Evolutionary conservation across 176 grass and related monocot species (phyloP).

Genomic region (Echinochloa phyllopogon): DNA sequence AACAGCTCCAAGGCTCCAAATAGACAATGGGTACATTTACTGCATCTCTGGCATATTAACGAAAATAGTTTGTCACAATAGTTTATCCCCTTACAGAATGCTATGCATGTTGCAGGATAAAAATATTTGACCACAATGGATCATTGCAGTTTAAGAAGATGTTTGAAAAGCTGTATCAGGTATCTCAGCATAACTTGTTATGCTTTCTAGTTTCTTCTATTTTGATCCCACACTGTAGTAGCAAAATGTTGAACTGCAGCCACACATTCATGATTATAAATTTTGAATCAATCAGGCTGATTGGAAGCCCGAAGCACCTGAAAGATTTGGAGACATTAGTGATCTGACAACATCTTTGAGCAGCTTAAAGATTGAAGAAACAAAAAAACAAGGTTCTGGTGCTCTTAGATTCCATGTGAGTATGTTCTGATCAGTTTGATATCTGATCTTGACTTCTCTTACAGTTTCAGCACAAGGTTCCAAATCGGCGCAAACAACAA

Average conservation of each 20-base stretch:
- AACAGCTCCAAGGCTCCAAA: slow-evolving; percentile 94
- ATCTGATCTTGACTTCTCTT: slow-evolving; percentile 34
- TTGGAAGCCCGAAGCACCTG: slow-evolving; percentile 90
- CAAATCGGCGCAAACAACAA: slow-evolving; percentile 71
- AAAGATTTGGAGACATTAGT: slow-evolving; percentile 82
- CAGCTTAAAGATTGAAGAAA: slow-evolving; percentile 80
- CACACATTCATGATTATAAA: background rate
- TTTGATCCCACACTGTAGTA: slow-evolving; percentile 11
- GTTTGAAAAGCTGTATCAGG: slow-evolving; percentile 94
- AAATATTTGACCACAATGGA: slow-evolving; percentile 86
- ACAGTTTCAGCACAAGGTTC: slow-evolving; percentile 67
- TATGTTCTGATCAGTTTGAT: slow-evolving; percentile 37
- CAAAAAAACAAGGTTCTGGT: slow-evolving; percentile 75
- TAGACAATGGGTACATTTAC: slow-evolving; percentile 79
- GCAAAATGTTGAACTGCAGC: background rate
- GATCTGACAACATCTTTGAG: slow-evolving; percentile 68
- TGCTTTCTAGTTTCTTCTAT: background rate
- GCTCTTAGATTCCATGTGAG: slow-evolving; percentile 27
- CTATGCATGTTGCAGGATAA: slow-evolving; percentile 64
- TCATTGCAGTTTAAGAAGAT: slow-evolving; percentile 89
- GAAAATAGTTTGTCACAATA: slow-evolving; percentile 26
- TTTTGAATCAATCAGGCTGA: slow-evolving; percentile 63
- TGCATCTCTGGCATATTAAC: slow-evolving; percentile 27
- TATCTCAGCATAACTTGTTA: slow-evolving; percentile 28
- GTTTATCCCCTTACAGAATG: background rate